Percentiles rank a stretch among this genome's conserved stretches.
Evolutionary conservation across 345 rosid genomes (phyloP).

Genomic region (Brassica incana): DNA sequence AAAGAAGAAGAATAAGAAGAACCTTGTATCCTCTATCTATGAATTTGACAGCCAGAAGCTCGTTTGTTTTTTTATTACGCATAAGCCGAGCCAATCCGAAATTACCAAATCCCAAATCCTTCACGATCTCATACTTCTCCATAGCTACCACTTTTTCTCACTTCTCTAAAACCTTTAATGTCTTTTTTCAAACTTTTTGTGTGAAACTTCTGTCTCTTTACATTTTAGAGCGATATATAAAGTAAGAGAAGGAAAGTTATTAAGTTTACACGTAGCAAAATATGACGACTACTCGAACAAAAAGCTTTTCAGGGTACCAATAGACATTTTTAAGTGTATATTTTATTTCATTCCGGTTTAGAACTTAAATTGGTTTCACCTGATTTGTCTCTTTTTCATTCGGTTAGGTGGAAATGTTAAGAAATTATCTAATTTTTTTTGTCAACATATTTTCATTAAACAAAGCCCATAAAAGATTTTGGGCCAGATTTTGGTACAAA

Average conservation of each 20-base stretch:
- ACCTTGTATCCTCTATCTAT: conserved; percentile 71
- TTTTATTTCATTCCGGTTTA: conserved; percentile 2
- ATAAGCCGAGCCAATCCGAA: conserved; percentile 68
- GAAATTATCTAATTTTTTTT: no score
- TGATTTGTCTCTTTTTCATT: background rate
- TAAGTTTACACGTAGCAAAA: conserved; percentile 25
- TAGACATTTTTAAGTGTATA: conserved; percentile 7
- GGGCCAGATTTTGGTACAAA: no score
- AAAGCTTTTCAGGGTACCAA: conserved; percentile 14
- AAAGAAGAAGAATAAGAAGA: background rate
- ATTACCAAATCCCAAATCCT: conserved; percentile 67
- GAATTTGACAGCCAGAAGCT: conserved; percentile 63
- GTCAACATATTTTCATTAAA: no score
- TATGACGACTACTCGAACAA: conserved; percentile 11
- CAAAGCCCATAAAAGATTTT: no score
- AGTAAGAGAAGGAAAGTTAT: background rate
- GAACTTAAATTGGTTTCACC: background rate
- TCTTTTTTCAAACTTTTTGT: background rate
- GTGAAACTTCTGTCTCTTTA: background rate
- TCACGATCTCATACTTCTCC: conserved; percentile 69
- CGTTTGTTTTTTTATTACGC: conserved; percentile 52
- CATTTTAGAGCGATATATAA: background rate
- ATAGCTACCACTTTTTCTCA: conserved; percentile 31
- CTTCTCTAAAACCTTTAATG: background rate
- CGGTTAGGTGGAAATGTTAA: background rate